Conservation (phyloP, 768 basidiomycete species). For the Stropharia rugosoannulata region DNA sequence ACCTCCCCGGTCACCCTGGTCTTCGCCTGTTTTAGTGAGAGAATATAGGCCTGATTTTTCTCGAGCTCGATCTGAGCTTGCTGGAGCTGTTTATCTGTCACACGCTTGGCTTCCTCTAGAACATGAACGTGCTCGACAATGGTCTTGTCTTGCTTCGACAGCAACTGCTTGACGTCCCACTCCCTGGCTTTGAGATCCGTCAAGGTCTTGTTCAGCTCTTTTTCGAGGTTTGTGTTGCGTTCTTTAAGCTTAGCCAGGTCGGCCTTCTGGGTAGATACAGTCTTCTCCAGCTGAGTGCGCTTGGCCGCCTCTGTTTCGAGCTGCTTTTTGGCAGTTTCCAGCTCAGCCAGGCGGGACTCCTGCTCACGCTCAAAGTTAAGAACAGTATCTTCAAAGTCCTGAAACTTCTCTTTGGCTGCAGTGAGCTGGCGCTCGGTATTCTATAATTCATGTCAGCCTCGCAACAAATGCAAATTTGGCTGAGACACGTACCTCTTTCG, state of each 20-base stretch:
- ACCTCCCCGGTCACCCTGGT: slow-evolving; percentile 71
- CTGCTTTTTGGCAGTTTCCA: slow-evolving; percentile 69
- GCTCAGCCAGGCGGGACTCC: slow-evolving; percentile 66
- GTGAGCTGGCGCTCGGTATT: slow-evolving; percentile 75
- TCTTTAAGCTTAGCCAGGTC: slow-evolving; percentile 73
- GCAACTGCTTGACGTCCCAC: slow-evolving; percentile 83
- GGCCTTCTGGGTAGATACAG: slow-evolving; percentile 56
- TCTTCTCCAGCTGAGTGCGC: slow-evolving; percentile 73
- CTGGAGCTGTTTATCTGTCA: slow-evolving; percentile 87
- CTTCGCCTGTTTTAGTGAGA: slow-evolving; percentile 85
- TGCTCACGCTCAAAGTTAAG: slow-evolving; percentile 84
- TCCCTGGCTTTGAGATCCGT: slow-evolving; percentile 79
- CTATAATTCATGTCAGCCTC: slow-evolving; percentile 34
- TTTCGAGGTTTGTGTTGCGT: slow-evolving; percentile 67
- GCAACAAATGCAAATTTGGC: not conserved
- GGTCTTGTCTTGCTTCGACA: slow-evolving; percentile 92
- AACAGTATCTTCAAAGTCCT: slow-evolving; percentile 86
- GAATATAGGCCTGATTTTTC: slow-evolving; percentile 72
- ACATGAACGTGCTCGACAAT: slow-evolving; percentile 98
- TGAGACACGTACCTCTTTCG: slow-evolving; percentile 67
- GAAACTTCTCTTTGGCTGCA: slow-evolving; percentile 70
- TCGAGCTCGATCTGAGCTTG: slow-evolving; percentile 79
- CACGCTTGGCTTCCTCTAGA: slow-evolving; percentile 90
- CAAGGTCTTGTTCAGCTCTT: slow-evolving; percentile 79
- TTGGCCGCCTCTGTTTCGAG: slow-evolving; percentile 73